phyloP scores from a whole-genome alignment of 441 rosid genomes.

The Flueggea neowawraea region DNA sequence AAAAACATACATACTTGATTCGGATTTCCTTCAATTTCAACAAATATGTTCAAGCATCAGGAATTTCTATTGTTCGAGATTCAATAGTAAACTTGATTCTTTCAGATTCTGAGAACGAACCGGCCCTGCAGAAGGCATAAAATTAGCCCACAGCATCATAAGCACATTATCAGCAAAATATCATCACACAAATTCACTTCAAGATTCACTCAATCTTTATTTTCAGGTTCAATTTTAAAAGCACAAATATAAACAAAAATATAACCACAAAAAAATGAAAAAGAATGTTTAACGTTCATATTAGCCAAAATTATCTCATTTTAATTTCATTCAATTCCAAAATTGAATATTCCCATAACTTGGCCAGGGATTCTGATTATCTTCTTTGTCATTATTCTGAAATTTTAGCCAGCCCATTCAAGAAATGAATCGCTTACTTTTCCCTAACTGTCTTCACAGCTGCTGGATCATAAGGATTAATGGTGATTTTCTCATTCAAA shows the following conservation, averaged over 20 bases:
- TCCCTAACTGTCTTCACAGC: conserved; percentile 94
- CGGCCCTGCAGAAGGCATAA: conserved; percentile 61
- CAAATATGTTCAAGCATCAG: conserved; percentile 86
- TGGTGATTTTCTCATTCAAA: conserved; percentile 87
- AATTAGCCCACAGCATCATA: neutral
- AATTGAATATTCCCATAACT: too few species aligned
- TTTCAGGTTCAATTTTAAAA: too few species aligned
- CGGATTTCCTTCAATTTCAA: conserved; percentile 76
- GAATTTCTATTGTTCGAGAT: conserved; percentile 59
- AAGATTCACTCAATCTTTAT: too few species aligned
- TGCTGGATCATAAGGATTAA: conserved; percentile 87
- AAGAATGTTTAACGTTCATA: too few species aligned
- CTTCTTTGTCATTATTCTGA: too few species aligned
- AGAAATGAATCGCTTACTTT: conserved; percentile 46
- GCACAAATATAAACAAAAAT: too few species aligned
- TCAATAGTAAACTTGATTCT: conserved; percentile 67
- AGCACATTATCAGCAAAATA: neutral
- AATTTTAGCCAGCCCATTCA: too few species aligned
- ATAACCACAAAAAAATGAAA: too few species aligned
- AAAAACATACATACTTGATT: conserved; percentile 39
- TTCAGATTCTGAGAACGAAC: conserved; percentile 77
- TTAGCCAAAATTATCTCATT: too few species aligned
- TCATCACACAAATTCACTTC: too few species aligned
- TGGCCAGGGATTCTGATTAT: too few species aligned
- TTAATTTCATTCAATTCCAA: too few species aligned